phyloP scores from a whole-genome alignment of 2,329 filamentous ascomycete genomes.

The Cryphonectria parasitica region DNA sequence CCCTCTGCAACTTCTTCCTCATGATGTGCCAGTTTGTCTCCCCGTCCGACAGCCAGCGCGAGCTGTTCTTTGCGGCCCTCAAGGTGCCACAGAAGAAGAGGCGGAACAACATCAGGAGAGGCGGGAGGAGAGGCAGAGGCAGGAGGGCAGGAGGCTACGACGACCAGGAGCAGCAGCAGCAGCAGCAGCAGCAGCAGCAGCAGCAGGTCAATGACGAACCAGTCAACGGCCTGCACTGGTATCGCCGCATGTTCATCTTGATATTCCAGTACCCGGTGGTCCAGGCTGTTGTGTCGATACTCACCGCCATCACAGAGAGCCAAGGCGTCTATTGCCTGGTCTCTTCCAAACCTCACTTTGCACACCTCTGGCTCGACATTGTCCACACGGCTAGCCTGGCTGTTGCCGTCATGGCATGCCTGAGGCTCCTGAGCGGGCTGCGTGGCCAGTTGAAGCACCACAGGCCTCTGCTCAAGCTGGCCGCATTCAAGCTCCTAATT shows the following conservation, averaged over 20 bases:
- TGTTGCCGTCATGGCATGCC: slow-evolving; percentile 34
- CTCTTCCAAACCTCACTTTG: slow-evolving; percentile 35
- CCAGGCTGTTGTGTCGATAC: slow-evolving; percentile 46
- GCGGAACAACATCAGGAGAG: slow-evolving; percentile 21
- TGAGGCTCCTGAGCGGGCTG: slow-evolving; percentile 36
- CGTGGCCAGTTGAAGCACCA: slow-evolving; percentile 36
- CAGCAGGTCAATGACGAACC: slow-evolving; percentile 26
- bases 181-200: slow-evolving; percentile 6
- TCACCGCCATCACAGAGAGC: slow-evolving; percentile 38
- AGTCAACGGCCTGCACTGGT: slow-evolving; percentile 40
- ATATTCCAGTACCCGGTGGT: slow-evolving; percentile 48
- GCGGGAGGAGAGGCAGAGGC: slow-evolving; percentile 21
- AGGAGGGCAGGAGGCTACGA: background rate
- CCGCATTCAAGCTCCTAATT: slow-evolving; percentile 42
- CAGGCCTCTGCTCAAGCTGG: slow-evolving; percentile 38
- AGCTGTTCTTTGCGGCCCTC: slow-evolving; percentile 43
- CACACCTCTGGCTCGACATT: slow-evolving; percentile 40
- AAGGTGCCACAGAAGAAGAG: slow-evolving; percentile 37
- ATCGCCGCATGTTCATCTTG: slow-evolving; percentile 38
- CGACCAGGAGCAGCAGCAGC: background rate
- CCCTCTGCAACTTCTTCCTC: slow-evolving; percentile 49
- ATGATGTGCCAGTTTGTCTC: slow-evolving; percentile 48
- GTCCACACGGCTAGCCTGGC: slow-evolving; percentile 34
- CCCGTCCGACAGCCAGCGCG: slow-evolving; percentile 39
- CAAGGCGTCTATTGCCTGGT: slow-evolving; percentile 39